Evolutionary conservation across 2,329 filamentous ascomycete genomes (phyloP).

Genomic region (Ophiosphaerella korrae): DNA sequence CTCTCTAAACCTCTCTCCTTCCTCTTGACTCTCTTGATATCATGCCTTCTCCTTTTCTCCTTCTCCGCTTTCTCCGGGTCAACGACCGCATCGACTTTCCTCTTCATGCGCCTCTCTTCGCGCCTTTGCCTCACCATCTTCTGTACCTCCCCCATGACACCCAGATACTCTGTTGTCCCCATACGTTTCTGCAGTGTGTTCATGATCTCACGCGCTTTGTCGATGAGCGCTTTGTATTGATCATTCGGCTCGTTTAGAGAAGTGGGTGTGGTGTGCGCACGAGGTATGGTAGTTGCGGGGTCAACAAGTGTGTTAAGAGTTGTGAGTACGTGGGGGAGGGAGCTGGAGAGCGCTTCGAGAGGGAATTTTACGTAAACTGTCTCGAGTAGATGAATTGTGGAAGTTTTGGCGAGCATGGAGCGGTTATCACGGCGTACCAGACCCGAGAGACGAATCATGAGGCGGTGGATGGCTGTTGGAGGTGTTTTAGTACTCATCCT

Average conservation of each 20-base stretch:
- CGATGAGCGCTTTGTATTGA: conserved; percentile 72
- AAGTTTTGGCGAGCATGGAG: conserved; percentile 74
- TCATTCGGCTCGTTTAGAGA: conserved; percentile 58
- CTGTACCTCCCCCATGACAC: conserved; percentile 72
- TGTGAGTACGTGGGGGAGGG: conserved; percentile 67
- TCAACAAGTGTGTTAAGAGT: conserved; percentile 86
- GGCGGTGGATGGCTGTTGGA: conserved; percentile 68
- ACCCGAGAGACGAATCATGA: conserved; percentile 78
- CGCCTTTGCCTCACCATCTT: conserved; percentile 73
- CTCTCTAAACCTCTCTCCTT: conserved; percentile 79
- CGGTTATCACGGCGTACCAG: conserved; percentile 72
- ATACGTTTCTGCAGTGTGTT: conserved; percentile 83
- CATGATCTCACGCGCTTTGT: conserved; percentile 76
- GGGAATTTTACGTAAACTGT: conserved; percentile 69
- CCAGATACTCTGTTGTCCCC: conserved; percentile 80
- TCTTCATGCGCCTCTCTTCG: conserved; percentile 77
- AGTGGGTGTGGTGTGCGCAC: conserved; percentile 67
- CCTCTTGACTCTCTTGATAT: conserved; percentile 58
- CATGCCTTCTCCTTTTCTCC: conserved; percentile 76
- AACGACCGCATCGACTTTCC: conserved; percentile 84
- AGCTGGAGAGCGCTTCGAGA: conserved; percentile 61
- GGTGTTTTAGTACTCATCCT: conserved; percentile 27
- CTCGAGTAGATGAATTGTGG: conserved; percentile 75
- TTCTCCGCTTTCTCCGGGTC: conserved; percentile 76
- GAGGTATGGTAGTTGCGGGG: conserved; percentile 71